Percentiles rank a stretch among this genome's conserved stretches.
Evolutionary conservation across 768 basidiomycete species (phyloP).

Genomic region (Lyophyllum atratum): DNA sequence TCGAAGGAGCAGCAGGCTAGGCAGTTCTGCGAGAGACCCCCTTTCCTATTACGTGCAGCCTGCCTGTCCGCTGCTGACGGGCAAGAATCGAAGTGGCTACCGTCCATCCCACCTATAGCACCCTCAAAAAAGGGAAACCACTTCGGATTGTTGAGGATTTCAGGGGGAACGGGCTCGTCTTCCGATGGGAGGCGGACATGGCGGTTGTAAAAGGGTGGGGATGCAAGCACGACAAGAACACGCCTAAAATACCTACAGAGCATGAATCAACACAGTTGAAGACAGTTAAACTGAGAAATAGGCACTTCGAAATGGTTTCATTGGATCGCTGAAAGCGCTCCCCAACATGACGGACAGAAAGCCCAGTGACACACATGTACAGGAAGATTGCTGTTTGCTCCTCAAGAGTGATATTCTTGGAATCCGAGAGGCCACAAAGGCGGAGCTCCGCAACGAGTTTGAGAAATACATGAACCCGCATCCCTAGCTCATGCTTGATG

Average conservation of each 20-base stretch:
- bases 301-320: slow-evolving; percentile 5
- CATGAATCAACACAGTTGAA: not conserved
- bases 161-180: not conserved
- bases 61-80: slow-evolving; percentile 6
- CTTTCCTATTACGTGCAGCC: slow-evolving; percentile 13
- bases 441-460: slow-evolving; percentile 7
- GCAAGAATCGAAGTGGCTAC: slow-evolving; percentile 11
- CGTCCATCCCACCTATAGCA: slow-evolving; percentile 25
- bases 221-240: slow-evolving; percentile 1
- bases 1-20: slow-evolving; percentile 29
- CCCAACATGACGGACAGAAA: slow-evolving; percentile 20
- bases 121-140: slow-evolving; percentile 27
- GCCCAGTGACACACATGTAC: slow-evolving; percentile 23
- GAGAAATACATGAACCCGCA: slow-evolving; percentile 21
- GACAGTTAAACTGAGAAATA: too few species aligned
- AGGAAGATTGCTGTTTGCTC: slow-evolving; percentile 28
- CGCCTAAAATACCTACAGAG: slow-evolving; percentile 5
- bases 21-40: slow-evolving; percentile 27
- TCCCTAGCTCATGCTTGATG: slow-evolving; percentile 20
- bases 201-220: slow-evolving; percentile 15
- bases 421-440: not conserved
- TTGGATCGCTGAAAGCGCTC: slow-evolving; percentile 27
- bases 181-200: slow-evolving; percentile 13
- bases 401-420: slow-evolving; percentile 8
- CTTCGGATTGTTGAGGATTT: slow-evolving; percentile 20